phyloP scores from a whole-genome alignment of 2,329 filamentous ascomycete genomes.

The Botrytis byssoidea region DNA sequence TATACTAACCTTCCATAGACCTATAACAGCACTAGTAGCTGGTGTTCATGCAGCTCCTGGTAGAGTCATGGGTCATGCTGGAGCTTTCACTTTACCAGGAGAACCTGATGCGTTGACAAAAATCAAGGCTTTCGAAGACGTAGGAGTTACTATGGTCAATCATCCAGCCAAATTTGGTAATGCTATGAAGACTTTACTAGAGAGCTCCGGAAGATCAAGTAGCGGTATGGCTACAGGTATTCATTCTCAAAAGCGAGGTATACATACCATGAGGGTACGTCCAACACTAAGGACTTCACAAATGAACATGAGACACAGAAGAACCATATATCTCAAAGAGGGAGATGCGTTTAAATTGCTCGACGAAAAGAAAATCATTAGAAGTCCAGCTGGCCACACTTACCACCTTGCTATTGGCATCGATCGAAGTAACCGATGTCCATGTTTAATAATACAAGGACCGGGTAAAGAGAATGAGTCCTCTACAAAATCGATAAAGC shows the following conservation, averaged over 20 bases:
- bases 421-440: conserved; percentile 60
- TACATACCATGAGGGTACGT: conserved; percentile 48
- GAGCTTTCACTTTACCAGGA: conserved; percentile 66
- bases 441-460: conserved; percentile 57
- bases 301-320: conserved; percentile 41
- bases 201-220: conserved; percentile 41
- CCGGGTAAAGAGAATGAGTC: conserved; percentile 45
- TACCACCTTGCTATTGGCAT: conserved; percentile 61
- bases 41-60: conserved; percentile 63
- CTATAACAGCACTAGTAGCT: conserved; percentile 70
- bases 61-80: conserved; percentile 76
- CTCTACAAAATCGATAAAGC: conserved; percentile 48
- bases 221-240: conserved; percentile 40
- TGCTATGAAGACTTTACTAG: conserved; percentile 62
- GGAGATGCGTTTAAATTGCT: conserved; percentile 56
- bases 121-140: conserved; percentile 62
- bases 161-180: conserved; percentile 74
- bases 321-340: conserved; percentile 55
- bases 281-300: conserved; percentile 15
- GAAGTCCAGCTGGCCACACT: conserved; percentile 41
- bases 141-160: conserved; percentile 67
- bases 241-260: conserved; percentile 48
- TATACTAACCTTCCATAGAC: conserved; percentile 44
- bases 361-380: conserved; percentile 37
- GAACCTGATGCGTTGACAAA: conserved; percentile 66